Conservation (phyloP, 1,284 basidiomycete species). For the Ustilago tritici region DNA sequence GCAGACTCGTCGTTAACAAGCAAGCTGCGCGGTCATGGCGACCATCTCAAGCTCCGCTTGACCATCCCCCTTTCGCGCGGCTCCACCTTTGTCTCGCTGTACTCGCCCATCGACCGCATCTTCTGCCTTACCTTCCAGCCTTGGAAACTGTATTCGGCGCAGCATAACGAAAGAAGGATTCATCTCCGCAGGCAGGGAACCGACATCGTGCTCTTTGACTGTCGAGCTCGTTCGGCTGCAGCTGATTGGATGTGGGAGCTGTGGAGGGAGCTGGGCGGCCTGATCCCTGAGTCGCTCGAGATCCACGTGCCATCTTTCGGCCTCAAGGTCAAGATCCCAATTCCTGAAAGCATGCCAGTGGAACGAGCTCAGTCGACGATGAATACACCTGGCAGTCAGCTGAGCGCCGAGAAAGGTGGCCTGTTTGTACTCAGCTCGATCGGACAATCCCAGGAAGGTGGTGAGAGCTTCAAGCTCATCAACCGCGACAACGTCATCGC, state of each 20-base stretch:
- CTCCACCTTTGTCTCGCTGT: conserved; percentile 79
- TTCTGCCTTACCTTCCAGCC: conserved; percentile 77
- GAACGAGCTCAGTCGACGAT: conserved; percentile 15
- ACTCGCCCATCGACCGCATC: conserved; percentile 82
- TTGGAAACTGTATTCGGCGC: conserved; percentile 28
- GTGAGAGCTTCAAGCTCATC: conserved; percentile 73
- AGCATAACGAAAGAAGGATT: conserved; percentile 64
- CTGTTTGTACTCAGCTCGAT: conserved; percentile 34
- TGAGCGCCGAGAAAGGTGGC: conserved; percentile 18
- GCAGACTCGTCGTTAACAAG: conserved; percentile 74
- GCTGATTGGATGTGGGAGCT: conserved; percentile 86
- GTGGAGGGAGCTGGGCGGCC: conserved; percentile 77
- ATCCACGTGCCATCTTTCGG: conserved; percentile 73
- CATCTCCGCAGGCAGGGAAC: conserved; percentile 74
- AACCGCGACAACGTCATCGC: conserved; percentile 75
- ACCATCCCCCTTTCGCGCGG: conserved; percentile 77
- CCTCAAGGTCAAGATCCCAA: conserved; percentile 76
- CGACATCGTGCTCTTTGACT: conserved; percentile 82
- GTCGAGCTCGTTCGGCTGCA: conserved; percentile 75
- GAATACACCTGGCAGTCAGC: conserved; percentile 28
- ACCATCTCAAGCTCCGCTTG: conserved; percentile 75
- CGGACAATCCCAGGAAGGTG: conserved; percentile 35
- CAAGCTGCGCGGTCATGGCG: conserved; percentile 43
- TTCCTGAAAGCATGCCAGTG: conserved; percentile 73
- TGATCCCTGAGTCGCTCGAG: conserved; percentile 72